Conservation (phyloP, 441 rosid genomes). For the Kokia cookei region DNA sequence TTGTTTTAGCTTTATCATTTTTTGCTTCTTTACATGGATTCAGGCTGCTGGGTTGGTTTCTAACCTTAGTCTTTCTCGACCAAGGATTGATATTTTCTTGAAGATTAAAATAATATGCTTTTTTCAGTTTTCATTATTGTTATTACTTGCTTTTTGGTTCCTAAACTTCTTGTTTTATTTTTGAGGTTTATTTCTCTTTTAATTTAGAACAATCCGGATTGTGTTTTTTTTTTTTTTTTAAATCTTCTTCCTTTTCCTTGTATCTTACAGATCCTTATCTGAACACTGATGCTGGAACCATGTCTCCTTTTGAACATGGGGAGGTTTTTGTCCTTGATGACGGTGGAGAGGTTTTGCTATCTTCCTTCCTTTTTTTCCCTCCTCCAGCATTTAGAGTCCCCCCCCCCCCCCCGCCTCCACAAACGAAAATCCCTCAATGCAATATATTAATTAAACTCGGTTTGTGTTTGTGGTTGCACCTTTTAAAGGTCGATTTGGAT, state of each 20-base stretch:
- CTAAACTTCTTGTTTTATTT: background rate
- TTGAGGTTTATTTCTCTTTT: background rate
- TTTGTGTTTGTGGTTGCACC: background rate
- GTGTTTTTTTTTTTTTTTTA: background rate
- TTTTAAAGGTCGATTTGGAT: constrained; percentile 56
- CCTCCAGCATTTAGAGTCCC: background rate
- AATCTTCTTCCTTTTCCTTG: constrained; percentile 1
- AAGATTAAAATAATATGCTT: background rate
- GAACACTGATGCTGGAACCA: constrained; percentile 77
- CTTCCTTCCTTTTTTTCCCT: background rate
- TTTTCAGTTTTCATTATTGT: background rate
- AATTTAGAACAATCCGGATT: background rate
- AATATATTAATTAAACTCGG: background rate
- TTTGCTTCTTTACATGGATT: background rate
- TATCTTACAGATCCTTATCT: constrained; percentile 56
- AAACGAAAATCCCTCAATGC: background rate
- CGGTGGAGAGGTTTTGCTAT: constrained; percentile 61
- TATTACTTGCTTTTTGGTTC: background rate
- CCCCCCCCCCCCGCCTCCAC: background rate
- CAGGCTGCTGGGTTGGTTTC: background rate
- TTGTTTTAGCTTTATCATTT: background rate
- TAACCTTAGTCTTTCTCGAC: background rate
- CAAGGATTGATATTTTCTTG: background rate
- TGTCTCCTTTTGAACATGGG: constrained; percentile 81
- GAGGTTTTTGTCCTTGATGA: constrained; percentile 79